These are phyloP conservation scores for Cicer cuneatum DNA, from an alignment of 306 rosid species.

Conservation along the genomic window DNA sequence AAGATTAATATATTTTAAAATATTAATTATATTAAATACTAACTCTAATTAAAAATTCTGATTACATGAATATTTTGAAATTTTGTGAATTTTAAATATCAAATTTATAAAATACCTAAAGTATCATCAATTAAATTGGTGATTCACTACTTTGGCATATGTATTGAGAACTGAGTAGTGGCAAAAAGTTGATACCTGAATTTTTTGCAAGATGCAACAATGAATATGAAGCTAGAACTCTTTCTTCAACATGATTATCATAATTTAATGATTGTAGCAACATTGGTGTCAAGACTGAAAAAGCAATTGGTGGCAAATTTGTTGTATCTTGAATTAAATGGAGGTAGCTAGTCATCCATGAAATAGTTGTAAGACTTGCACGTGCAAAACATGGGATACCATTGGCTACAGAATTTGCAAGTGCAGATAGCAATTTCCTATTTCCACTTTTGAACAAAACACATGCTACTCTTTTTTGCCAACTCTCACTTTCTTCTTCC, in stretches of 20 bases:
- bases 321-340: conserved; percentile 50
- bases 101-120: too few species aligned
- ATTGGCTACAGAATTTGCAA: conserved; percentile 63
- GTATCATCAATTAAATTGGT: too few species aligned
- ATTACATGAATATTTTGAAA: too few species aligned
- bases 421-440: conserved; percentile 62
- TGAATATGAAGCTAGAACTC: conserved; percentile 82
- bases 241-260: conserved; percentile 72
- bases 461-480: conserved; percentile 72
- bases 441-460: conserved; percentile 62
- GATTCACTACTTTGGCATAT: neutral
- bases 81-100: too few species aligned
- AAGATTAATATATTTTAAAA: too few species aligned
- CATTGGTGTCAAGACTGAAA: conserved; percentile 62
- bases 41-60: too few species aligned
- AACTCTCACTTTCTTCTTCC: conserved; percentile 60
- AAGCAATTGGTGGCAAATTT: conserved; percentile 51
- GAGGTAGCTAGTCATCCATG: conserved; percentile 76
- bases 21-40: too few species aligned
- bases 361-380: conserved; percentile 69
- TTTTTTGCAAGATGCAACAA: conserved; percentile 58
- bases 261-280: conserved; percentile 58
- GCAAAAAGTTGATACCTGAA: conserved; percentile 57
- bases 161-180: neutral
- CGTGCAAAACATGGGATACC: conserved; percentile 67